These are phyloP conservation scores for Rhodotorula babjevae DNA, from an alignment of 768 basidiomycete species.

Conservation along the genomic window DNA sequence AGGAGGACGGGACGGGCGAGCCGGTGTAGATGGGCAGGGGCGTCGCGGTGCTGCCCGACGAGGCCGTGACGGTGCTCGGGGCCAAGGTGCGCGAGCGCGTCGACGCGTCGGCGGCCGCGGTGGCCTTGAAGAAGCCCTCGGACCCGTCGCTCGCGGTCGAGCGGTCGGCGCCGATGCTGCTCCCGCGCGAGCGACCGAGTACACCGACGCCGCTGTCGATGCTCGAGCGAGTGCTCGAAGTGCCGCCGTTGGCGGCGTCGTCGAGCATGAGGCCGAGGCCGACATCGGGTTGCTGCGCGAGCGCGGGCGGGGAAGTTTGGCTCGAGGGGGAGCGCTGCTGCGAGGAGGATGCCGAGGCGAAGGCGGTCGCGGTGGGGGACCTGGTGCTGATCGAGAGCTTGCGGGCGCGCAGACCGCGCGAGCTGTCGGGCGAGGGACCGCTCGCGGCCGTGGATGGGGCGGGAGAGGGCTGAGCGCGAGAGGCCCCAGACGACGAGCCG, in stretches of 20 bases:
- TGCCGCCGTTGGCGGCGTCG: not conserved
- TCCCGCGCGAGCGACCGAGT: not conserved
- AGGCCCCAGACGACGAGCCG: not conserved
- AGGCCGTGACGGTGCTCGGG: constrained; percentile 13
- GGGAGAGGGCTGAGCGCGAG: not conserved
- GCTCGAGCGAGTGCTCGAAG: constrained; percentile 2
- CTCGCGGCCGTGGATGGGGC: not conserved
- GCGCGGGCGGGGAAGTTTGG: constrained; percentile 7
- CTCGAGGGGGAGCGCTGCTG: not conserved
- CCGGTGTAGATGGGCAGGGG: constrained; percentile 31
- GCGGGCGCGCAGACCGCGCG: constrained; percentile 11
- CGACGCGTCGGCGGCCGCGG: not conserved
- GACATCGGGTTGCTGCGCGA: not conserved
- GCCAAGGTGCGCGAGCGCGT: not conserved
- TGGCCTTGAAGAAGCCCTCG: constrained; percentile 20
- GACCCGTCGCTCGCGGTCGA: not conserved
- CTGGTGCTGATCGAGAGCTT: constrained; percentile 14
- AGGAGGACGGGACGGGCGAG: constrained; percentile 17
- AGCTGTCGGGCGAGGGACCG: not conserved
- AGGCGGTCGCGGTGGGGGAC: not conserved
- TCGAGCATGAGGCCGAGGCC: constrained; percentile 36
- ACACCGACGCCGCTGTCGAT: not conserved
- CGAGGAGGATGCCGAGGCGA: too few relatives aligned
- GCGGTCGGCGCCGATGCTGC: not conserved
- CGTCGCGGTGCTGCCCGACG: constrained; percentile 6